A percentile compares a stretch with the other conserved stretches of the same genome.
Conservation (phyloP, 129 eudicot species). For the Sambucus nigra region DNA sequence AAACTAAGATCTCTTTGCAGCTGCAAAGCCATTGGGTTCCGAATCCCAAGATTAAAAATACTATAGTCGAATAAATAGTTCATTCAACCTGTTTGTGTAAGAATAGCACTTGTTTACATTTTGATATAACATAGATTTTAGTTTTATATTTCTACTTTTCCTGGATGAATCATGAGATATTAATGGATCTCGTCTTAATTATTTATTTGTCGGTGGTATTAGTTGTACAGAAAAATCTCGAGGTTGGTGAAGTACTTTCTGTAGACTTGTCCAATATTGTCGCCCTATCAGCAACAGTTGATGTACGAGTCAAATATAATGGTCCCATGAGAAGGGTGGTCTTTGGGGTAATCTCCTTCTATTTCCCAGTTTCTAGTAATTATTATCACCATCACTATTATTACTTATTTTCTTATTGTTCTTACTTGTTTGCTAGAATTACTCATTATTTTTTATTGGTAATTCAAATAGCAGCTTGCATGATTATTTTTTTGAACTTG, state of each 20-base stretch:
- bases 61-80: no score
- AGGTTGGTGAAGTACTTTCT: constrained; percentile 86
- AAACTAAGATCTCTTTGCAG: no score
- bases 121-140: no score
- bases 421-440: neutral
- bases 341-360: constrained; percentile 69
- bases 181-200: neutral
- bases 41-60: no score
- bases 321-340: constrained; percentile 89
- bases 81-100: no score
- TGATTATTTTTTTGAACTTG: neutral
- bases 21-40: no score
- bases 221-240: constrained; percentile 99
- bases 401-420: neutral
- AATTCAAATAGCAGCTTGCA: neutral
- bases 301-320: constrained; percentile 69
- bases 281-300: constrained; percentile 64
- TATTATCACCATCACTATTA: neutral
- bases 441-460: neutral
- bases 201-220: constrained; percentile 14
- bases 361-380: neutral
- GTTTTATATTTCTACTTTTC: neutral
- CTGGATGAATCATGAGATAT: neutral
- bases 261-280: constrained; percentile 83
- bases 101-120: no score